Conservation (phyloP, 2,329 filamentous ascomycete genomes). For the Cladophialophora bantiana region DNA sequence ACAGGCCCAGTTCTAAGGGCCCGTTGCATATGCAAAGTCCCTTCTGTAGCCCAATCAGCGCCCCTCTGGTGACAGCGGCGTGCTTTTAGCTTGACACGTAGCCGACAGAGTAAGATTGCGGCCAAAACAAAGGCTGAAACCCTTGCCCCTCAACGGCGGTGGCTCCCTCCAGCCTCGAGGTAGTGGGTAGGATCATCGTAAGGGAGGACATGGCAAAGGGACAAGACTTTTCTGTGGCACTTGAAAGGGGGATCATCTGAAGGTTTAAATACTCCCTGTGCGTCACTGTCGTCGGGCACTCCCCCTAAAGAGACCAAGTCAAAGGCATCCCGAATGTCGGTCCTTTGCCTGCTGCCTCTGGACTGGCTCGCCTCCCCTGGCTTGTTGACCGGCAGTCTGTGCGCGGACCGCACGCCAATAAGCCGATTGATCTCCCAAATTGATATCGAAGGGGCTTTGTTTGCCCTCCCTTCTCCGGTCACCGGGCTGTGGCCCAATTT, state of each 20-base stretch:
- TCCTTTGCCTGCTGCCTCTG: not conserved
- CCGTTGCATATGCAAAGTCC: conserved; percentile 33
- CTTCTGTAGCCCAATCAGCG: conserved; percentile 32
- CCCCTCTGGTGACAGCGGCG: conserved; percentile 15
- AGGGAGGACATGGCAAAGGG: not conserved
- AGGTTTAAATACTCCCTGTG: conserved; percentile 9
- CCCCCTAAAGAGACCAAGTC: not conserved
- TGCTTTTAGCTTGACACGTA: conserved; percentile 23
- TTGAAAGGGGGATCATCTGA: not conserved
- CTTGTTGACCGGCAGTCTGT: not conserved
- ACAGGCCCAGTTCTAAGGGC: conserved; percentile 27
- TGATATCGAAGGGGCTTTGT: not conserved
- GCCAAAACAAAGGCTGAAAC: conserved; percentile 24
- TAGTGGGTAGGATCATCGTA: not conserved
- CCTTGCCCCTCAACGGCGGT: conserved; percentile 12
- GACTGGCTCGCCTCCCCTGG: not conserved
- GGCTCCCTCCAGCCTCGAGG: conserved; percentile 6
- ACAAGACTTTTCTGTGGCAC: not conserved
- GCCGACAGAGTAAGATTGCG: conserved; percentile 33
- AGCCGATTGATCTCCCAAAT: not conserved
- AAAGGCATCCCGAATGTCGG: not conserved
- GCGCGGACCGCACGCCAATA: not conserved
- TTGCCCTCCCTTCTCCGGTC: not conserved
- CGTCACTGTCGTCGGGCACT: conserved; percentile 14
- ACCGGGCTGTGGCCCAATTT: not conserved